Evolutionary conservation across 2,329 filamentous ascomycete genomes (phyloP).

Genomic region (Pseudogymnoascus sp.): DNA sequence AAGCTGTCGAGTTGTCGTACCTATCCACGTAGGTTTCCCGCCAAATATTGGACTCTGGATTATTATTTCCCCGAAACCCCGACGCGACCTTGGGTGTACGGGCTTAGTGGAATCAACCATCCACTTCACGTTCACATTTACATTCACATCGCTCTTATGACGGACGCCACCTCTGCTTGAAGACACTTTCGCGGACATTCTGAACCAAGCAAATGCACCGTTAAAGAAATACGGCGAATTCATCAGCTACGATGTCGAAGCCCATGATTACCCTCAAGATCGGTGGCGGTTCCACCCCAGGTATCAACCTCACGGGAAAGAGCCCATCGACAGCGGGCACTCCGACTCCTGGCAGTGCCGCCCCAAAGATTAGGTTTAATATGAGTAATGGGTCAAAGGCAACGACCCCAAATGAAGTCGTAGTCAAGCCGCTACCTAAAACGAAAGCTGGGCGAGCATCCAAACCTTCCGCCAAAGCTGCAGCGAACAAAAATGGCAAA

Average conservation of each 20-base stretch:
- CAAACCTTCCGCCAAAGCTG: slow-evolving; percentile 51
- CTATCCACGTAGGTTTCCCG: neutral
- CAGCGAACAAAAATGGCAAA: slow-evolving; percentile 43
- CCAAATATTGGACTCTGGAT: neutral
- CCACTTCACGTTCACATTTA: slow-evolving; percentile 1
- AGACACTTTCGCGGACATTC: neutral
- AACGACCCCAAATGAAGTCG: slow-evolving; percentile 18
- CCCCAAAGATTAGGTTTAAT: slow-evolving; percentile 27
- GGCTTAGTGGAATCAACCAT: neutral
- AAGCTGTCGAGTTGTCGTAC: neutral
- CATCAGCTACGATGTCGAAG: slow-evolving; percentile 20
- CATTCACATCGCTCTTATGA: slow-evolving; percentile 2
- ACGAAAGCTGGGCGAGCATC: slow-evolving; percentile 54
- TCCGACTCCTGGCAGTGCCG: slow-evolving; percentile 26
- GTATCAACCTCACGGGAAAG: neutral
- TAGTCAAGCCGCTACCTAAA: slow-evolving; percentile 31
- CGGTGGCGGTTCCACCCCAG: neutral
- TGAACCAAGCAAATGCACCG: neutral
- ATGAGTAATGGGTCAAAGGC: slow-evolving; percentile 20
- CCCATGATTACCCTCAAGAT: slow-evolving; percentile 25
- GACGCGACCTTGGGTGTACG: neutral
- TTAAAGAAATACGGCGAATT: neutral
- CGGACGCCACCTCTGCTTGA: neutral
- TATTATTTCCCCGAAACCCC: neutral
- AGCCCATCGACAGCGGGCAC: slow-evolving; percentile 21